A percentile compares a stretch with the other conserved stretches of the same genome.
phyloP scores from a whole-genome alignment of 768 basidiomycete species.

The Xerocomellus dryophilus region DNA sequence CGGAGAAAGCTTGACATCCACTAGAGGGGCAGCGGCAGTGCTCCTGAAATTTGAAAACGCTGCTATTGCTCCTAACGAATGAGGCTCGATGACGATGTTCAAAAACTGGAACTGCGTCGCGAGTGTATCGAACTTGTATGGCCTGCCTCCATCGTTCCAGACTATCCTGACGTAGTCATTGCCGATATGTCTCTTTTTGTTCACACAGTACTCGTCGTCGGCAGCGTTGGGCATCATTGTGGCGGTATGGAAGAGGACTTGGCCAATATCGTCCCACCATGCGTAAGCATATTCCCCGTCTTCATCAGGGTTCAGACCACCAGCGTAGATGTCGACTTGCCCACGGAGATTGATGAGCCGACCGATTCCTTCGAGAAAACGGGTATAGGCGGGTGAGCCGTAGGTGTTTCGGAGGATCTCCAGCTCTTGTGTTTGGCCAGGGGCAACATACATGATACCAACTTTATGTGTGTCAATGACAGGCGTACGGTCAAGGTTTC shows the following conservation, averaged over 20 bases:
- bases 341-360: slow-evolving; percentile 83
- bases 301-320: slow-evolving; percentile 84
- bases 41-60: slow-evolving; percentile 69
- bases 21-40: not conserved
- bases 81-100: slow-evolving; percentile 95
- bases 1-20: slow-evolving; percentile 19
- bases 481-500: slow-evolving; percentile 75
- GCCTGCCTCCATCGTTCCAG: slow-evolving; percentile 94
- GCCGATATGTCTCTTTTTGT: slow-evolving; percentile 95
- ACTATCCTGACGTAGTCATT: slow-evolving; percentile 96
- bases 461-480: slow-evolving; percentile 98
- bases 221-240: slow-evolving; percentile 90
- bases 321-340: slow-evolving; percentile 89
- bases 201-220: slow-evolving; percentile 65
- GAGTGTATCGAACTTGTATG: slow-evolving; percentile 90
- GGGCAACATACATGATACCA: slow-evolving; percentile 93
- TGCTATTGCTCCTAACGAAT: slow-evolving; percentile 78
- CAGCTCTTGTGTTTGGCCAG: slow-evolving; percentile 78
- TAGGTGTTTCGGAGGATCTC: slow-evolving; percentile 89
- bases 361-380: slow-evolving; percentile 89
- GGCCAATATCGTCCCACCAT: slow-evolving; percentile 98
- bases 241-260: slow-evolving; percentile 92
- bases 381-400: slow-evolving; percentile 92
- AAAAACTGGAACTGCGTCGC: slow-evolving; percentile 93
- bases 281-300: slow-evolving; percentile 98